A percentile compares a stretch with the other conserved stretches of the same genome.
Conservation (phyloP, 768 basidiomycete species). For the Coprinopsis strossmayeri region DNA sequence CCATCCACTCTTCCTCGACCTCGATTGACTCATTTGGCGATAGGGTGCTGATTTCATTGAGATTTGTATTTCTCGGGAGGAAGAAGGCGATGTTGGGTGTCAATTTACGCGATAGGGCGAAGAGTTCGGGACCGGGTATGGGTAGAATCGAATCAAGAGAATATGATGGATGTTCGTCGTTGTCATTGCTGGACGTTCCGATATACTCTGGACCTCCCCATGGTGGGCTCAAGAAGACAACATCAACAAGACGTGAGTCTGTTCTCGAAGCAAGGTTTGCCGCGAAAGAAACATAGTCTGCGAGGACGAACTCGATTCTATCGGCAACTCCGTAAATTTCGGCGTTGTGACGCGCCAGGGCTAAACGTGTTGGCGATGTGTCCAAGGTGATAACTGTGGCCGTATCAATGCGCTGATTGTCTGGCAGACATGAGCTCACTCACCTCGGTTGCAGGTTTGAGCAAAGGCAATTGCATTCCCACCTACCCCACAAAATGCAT, state of each 20-base stretch:
- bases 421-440: constrained; percentile 17
- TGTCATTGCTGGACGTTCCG: constrained; percentile 23
- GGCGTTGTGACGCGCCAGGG: constrained; percentile 91
- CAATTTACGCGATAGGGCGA: constrained; percentile 60
- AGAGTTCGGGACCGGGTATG: constrained; percentile 78
- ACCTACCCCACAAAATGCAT: constrained; percentile 97
- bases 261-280: constrained; percentile 21
- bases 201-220: constrained; percentile 89
- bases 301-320: constrained; percentile 89
- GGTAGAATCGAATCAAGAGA: constrained; percentile 70
- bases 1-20: constrained; percentile 97
- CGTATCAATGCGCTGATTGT: background rate
- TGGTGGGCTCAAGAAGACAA: constrained; percentile 90
- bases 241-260: constrained; percentile 61
- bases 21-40: constrained; percentile 58
- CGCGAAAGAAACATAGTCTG: constrained; percentile 81
- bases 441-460: constrained; percentile 90
- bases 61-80: constrained; percentile 73
- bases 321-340: constrained; percentile 90
- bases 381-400: constrained; percentile 87
- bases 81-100: constrained; percentile 86
- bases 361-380: constrained; percentile 74
- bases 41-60: constrained; percentile 61
- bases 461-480: constrained; percentile 98
- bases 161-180: constrained; percentile 44